Conservation (phyloP, 116 monocot genomes). For the Phalaenopsis hybrid region DNA sequence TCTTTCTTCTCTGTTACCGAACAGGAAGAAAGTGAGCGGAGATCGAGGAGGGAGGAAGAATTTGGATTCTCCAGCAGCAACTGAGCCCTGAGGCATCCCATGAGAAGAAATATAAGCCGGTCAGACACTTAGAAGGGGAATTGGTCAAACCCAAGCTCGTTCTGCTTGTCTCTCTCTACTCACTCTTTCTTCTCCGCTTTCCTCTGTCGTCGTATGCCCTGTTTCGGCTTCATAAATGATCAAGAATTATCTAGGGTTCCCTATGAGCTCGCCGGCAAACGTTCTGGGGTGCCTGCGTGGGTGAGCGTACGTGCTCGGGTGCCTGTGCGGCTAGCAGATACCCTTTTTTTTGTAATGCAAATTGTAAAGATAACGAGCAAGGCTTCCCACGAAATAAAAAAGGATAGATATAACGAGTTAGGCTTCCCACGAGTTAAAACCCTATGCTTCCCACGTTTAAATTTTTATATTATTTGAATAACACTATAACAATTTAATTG, state of each 20-base stretch:
- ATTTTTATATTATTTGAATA: too few species aligned
- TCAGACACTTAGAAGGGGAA: background rate
- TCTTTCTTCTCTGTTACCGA: background rate
- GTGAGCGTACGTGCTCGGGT: background rate
- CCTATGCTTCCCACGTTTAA: too few species aligned
- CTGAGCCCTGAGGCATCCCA: background rate
- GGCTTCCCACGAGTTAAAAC: too few species aligned
- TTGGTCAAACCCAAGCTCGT: constrained; percentile 7
- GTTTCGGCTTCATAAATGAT: background rate
- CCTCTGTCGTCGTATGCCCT: background rate
- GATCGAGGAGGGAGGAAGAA: background rate
- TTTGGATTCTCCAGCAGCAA: background rate
- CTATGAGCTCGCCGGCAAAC: constrained; percentile 1
- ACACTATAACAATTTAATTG: too few species aligned
- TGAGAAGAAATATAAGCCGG: constrained; percentile 2
- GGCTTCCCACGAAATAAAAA: too few species aligned
- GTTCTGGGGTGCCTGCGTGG: background rate
- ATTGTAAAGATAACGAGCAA: too few species aligned
- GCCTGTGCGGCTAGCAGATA: too few species aligned
- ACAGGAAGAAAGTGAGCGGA: background rate
- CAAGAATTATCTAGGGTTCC: background rate
- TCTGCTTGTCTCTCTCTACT: background rate
- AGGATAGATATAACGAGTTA: too few species aligned
- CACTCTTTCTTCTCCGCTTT: background rate
- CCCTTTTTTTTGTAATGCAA: too few species aligned